phyloP scores from a whole-genome alignment of 2,329 filamentous ascomycete species.

The Aspergillus aculeatinus region DNA sequence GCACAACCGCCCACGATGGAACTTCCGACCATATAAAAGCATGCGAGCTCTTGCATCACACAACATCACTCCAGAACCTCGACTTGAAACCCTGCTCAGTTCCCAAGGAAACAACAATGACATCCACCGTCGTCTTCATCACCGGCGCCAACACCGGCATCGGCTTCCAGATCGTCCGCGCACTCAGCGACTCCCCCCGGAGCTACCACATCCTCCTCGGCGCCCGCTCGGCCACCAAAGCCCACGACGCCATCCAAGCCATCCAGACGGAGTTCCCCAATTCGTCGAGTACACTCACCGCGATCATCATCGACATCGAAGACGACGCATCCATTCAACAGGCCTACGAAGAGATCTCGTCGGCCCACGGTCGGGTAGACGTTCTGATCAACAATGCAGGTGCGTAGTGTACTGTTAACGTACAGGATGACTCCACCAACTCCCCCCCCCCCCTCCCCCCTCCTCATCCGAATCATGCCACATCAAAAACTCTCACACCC shows the following conservation, averaged over 20 bases:
- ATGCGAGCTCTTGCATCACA: too few species aligned
- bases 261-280: constrained; percentile 44
- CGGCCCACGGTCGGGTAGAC: constrained; percentile 50
- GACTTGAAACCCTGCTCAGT: too few species aligned
- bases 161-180: constrained; percentile 58
- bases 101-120: not conserved
- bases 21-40: too few species aligned
- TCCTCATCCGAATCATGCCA: too few species aligned
- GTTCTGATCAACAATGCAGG: constrained; percentile 60
- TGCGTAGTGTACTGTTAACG: too few species aligned
- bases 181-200: constrained; percentile 49
- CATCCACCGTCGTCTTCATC: constrained; percentile 50
- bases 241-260: constrained; percentile 46
- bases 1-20: too few species aligned
- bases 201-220: constrained; percentile 60
- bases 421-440: too few species aligned
- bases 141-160: constrained; percentile 64
- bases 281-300: constrained; percentile 45
- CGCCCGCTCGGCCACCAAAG: constrained; percentile 53
- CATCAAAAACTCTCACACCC: not conserved
- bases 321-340: constrained; percentile 53
- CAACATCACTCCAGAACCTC: too few species aligned
- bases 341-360: constrained; percentile 46
- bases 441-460: too few species aligned
- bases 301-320: constrained; percentile 55